Conservation (phyloP, 495 filamentous ascomycete species). For the Cryomyces minteri region DNA sequence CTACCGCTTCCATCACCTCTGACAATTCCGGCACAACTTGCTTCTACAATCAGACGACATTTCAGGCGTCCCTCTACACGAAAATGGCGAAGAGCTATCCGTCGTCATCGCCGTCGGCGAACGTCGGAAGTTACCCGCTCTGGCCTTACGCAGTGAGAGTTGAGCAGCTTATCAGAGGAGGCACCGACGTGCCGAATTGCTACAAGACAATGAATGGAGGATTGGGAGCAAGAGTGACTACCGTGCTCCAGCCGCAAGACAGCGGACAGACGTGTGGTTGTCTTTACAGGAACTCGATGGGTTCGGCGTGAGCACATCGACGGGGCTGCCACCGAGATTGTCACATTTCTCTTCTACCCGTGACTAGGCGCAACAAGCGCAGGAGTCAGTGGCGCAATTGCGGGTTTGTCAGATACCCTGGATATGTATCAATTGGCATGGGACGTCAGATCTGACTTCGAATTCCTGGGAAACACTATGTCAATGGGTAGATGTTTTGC, state of each 20-base stretch:
- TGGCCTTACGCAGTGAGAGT: constrained; percentile 34
- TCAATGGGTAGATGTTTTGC: too few relatives aligned
- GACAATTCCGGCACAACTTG: constrained; percentile 21
- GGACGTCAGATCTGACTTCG: too few relatives aligned
- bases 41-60: constrained; percentile 29
- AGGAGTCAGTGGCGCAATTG: too few relatives aligned
- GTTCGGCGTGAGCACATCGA: too few relatives aligned
- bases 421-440: too few relatives aligned
- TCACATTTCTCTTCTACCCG: too few relatives aligned
- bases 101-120: constrained; percentile 7
- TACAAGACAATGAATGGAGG: constrained; percentile 10
- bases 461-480: too few relatives aligned
- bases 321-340: too few relatives aligned
- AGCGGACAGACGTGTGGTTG: constrained; percentile 11
- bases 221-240: constrained; percentile 5
- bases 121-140: constrained; percentile 6
- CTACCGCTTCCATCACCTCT: constrained; percentile 16
- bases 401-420: too few relatives aligned
- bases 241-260: constrained; percentile 5
- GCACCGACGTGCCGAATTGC: constrained; percentile 27
- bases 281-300: constrained; percentile 14
- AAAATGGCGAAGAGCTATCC: constrained; percentile 15
- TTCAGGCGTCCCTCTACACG: constrained; percentile 34
- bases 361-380: too few relatives aligned
- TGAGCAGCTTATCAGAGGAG: constrained; percentile 22